Conservation (phyloP, 208 protist species). For the Spongospora subterranea region DNA sequence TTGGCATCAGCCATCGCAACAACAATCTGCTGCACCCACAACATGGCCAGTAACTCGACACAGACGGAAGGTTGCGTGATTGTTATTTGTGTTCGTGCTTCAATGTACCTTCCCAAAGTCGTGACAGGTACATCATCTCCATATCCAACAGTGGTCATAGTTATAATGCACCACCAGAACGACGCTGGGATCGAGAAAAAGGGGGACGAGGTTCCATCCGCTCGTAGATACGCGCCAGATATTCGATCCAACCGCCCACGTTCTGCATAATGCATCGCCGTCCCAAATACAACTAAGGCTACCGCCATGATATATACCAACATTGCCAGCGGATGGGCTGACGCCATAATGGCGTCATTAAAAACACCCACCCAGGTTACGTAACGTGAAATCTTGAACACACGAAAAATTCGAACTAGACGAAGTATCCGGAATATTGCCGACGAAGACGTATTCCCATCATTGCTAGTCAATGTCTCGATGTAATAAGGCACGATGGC, state of each 20-base stretch:
- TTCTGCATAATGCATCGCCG: conserved; percentile 70
- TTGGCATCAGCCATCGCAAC: too few species aligned
- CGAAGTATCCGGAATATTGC: conserved; percentile 72
- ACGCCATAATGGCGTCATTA: conserved; percentile 34
- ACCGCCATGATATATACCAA: conserved; percentile 70
- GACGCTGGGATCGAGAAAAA: conserved; percentile 60
- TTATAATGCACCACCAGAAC: conserved; percentile 73
- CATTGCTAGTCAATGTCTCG: conserved; percentile 57
- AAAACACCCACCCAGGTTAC: conserved; percentile 55
- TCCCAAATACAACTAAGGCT: conserved; percentile 66
- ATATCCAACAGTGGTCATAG: conserved; percentile 73
- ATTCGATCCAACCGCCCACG: neutral
- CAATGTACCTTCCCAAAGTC: too few species aligned
- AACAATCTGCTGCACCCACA: too few species aligned
- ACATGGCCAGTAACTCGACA: too few species aligned
- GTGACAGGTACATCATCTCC: conserved; percentile 66
- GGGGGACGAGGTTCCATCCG: conserved; percentile 30
- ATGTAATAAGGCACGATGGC: conserved; percentile 70
- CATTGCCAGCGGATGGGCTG: conserved; percentile 61
- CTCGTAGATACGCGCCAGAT: neutral
- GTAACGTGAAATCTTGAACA: conserved; percentile 71
- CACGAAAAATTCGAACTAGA: conserved; percentile 69
- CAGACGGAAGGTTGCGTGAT: too few species aligned
- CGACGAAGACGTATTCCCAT: conserved; percentile 4
- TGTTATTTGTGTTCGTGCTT: too few species aligned